phyloP scores from a whole-genome alignment of 139 green algal genomes.

The Micractinium conductrix region DNA sequence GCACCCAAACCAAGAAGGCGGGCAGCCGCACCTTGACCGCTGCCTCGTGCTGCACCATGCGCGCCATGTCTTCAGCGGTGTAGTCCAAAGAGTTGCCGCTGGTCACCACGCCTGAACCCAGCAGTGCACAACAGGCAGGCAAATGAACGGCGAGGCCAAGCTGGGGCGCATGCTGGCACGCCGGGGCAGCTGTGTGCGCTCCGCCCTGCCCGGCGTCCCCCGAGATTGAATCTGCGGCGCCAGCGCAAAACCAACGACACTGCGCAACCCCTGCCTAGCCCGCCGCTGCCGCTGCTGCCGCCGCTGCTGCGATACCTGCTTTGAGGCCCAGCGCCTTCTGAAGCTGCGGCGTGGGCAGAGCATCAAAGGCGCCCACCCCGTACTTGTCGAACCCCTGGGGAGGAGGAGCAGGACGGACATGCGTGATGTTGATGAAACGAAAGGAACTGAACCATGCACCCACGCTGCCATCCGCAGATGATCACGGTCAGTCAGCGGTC shows the following conservation, averaged over 20 bases:
- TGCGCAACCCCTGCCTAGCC: too few relatives aligned
- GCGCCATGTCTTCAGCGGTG: conserved; percentile 80
- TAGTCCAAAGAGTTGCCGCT: conserved; percentile 93
- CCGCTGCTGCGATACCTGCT: conserved; percentile 19
- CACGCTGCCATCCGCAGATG: too few relatives aligned
- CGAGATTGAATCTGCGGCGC: too few relatives aligned
- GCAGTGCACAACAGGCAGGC: neutral
- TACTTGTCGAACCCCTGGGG: conserved; percentile 85
- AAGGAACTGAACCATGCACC: neutral
- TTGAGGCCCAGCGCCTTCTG: conserved; percentile 73
- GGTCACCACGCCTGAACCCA: conserved; percentile 61
- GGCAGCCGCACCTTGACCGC: conserved; percentile 69
- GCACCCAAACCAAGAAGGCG: too few relatives aligned
- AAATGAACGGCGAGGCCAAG: too few relatives aligned
- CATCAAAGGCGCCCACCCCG: conserved; percentile 50
- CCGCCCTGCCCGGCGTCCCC: too few relatives aligned
- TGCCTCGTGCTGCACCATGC: conserved; percentile 77
- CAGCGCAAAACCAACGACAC: too few relatives aligned
- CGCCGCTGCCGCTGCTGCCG: neutral
- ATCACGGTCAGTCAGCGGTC: neutral
- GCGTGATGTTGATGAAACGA: too few relatives aligned
- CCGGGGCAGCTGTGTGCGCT: too few relatives aligned
- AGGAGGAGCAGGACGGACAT: too few relatives aligned
- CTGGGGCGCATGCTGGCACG: too few relatives aligned
- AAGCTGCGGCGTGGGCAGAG: conserved; percentile 59